These are phyloP conservation scores for Coemansia sp. DNA, from an alignment of 192 early-diverging fungal genomes.

Conservation along the genomic window DNA sequence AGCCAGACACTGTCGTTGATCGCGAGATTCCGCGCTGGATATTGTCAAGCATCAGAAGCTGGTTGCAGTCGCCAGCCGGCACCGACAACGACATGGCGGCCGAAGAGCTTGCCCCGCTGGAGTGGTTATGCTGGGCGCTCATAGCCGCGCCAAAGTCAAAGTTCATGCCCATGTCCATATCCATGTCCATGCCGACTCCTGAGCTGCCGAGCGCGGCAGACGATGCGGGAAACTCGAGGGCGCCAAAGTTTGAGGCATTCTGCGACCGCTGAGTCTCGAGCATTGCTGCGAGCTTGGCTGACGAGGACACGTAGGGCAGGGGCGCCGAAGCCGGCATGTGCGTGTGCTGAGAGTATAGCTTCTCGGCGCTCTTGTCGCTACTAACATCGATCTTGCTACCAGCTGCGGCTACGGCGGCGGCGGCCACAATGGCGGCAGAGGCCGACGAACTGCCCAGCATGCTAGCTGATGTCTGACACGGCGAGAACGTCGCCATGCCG, in stretches of 20 bases:
- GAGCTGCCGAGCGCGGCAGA: not conserved
- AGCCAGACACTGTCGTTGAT: conserved; percentile 14
- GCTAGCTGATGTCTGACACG: conserved; percentile 12
- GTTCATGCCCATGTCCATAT: conserved; percentile 3
- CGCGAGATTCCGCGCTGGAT: conserved; percentile 9
- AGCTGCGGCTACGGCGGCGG: conserved; percentile 5
- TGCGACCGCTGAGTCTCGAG: conserved; percentile 17
- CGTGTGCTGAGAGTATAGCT: not conserved
- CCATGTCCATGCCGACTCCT: not conserved
- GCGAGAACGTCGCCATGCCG: conserved; percentile 29
- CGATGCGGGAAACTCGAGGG: not conserved
- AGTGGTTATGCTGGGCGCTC: not conserved
- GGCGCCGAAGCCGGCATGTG: conserved; percentile 12
- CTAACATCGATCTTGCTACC: not conserved
- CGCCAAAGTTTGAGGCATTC: conserved; percentile 3
- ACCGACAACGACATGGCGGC: conserved; percentile 4
- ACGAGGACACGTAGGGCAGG: conserved; percentile 14
- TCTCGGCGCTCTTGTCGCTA: not conserved
- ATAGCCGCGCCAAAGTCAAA: conserved; percentile 12
- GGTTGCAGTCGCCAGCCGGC: conserved; percentile 15
- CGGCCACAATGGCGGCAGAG: conserved; percentile 30
- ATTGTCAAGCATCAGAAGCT: conserved; percentile 14
- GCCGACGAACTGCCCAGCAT: conserved; percentile 25
- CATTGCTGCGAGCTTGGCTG: conserved; percentile 18
- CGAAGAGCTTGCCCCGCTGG: not conserved